Percentiles rank a stretch among this genome's conserved stretches.
These are phyloP conservation scores for Paramecium octaurelia DNA, from an alignment of 73 alveolate genomes.

Conservation along the genomic window DNA sequence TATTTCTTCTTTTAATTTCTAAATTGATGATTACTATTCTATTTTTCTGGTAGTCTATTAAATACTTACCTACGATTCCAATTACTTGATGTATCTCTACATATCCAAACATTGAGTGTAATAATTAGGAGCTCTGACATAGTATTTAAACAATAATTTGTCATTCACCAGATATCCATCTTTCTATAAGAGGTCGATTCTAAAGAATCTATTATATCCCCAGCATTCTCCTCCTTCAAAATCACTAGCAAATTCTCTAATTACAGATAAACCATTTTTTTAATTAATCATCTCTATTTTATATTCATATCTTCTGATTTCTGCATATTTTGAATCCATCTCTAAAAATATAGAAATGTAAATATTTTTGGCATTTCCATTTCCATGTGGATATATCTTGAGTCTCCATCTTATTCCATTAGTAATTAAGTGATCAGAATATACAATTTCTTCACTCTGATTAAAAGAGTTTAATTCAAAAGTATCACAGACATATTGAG, in stretches of 20 bases:
- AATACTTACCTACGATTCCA: slow-evolving; percentile 67
- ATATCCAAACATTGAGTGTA: slow-evolving; percentile 80
- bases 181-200: slow-evolving; percentile 77
- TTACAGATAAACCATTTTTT: slow-evolving; percentile 69
- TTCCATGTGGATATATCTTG: slow-evolving; percentile 95
- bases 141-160: slow-evolving; percentile 73
- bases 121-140: slow-evolving; percentile 90
- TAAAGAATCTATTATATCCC: slow-evolving; percentile 95
- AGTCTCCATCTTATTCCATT: slow-evolving; percentile 94
- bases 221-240: slow-evolving; percentile 98
- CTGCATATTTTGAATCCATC: slow-evolving; percentile 80
- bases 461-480: slow-evolving; percentile 76
- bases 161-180: slow-evolving; percentile 91
- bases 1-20: slow-evolving; percentile 39
- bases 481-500: slow-evolving; percentile 80
- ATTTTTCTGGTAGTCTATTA: slow-evolving; percentile 60
- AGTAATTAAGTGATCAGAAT: slow-evolving; percentile 79
- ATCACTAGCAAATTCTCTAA: slow-evolving; percentile 92
- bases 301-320: slow-evolving; percentile 87
- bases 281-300: slow-evolving; percentile 88
- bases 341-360: slow-evolving; percentile 91
- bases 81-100: slow-evolving; percentile 74
- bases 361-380: slow-evolving; percentile 85
- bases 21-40: slow-evolving; percentile 33
- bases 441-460: slow-evolving; percentile 80